Base-by-base conservation (phyloP, 169 alveolate genomes). In the Cryptosporidium ryanae region DNA sequence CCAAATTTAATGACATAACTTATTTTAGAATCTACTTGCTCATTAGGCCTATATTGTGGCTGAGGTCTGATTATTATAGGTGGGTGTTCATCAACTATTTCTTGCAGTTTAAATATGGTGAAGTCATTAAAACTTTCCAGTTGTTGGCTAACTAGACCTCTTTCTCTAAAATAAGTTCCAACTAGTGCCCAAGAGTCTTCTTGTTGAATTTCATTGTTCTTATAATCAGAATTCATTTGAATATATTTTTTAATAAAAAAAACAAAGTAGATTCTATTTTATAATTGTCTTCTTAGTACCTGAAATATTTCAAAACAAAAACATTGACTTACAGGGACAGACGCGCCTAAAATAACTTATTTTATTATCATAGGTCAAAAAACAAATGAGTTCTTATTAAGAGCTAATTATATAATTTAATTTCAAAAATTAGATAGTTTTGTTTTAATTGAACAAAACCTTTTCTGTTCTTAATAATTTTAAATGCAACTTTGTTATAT, bases 111-210 rank as follows among this genome's bases (percentile, higher is more conserved):
- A 93, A 93, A 95, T 64, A 93, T 95, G 17, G 97, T 93, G 83
- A 97, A 98, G 82, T 98, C 98, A 90, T 98, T 96, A 92, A 96
- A 98, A 44, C 99, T 96, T 64, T 97, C 98, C 23, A 97, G 93
- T 93, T 97, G 98, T 90, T 98, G 99, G 34, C 97, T 95, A 15
- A 97, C 99, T 38, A 98, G 91, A 25, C 99, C 99, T 90, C 94
- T 95, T 61, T 93, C 94, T 25, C 92, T 89, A 84, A 95, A 95
- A 91, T 93, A 95, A 44, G 95, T 91, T 43, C 93, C 84, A 23
- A 95, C 93, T 38, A 95, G 94, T 50, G 94, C 94, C 97, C 98
- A 95, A 44, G 96, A 92, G 64, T 95, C 98, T 68, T 94, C 95
- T 70, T 93, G 92, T 59, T 90, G 92, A 59, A 94, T 92, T 31